Evolutionary conservation across 768 basidiomycete species (phyloP).

Genomic region (Russula dissimulans): DNA sequence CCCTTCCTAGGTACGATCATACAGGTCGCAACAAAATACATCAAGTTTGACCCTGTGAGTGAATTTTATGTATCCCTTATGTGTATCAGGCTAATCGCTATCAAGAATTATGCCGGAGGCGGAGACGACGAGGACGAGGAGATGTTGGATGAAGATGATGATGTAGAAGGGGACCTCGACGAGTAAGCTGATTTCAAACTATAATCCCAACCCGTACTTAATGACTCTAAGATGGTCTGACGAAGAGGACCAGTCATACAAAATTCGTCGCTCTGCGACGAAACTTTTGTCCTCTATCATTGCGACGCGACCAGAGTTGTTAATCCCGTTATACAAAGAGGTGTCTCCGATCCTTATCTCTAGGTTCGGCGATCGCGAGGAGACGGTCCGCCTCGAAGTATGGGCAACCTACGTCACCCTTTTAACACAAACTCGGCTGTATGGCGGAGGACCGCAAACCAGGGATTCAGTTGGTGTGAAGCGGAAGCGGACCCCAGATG

Average conservation of each 20-base stretch:
- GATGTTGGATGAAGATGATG: slow-evolving; percentile 58
- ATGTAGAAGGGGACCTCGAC: slow-evolving; percentile 71
- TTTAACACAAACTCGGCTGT: slow-evolving; percentile 75
- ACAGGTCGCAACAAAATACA: slow-evolving; percentile 60
- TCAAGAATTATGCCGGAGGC: slow-evolving; percentile 71
- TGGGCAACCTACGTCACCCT: slow-evolving; percentile 80
- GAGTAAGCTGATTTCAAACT: slow-evolving; percentile 40
- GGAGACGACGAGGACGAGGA: slow-evolving; percentile 57
- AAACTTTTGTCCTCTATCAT: slow-evolving; percentile 82
- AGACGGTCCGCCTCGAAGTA: slow-evolving; percentile 86
- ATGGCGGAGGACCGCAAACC: slow-evolving; percentile 53
- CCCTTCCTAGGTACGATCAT: slow-evolving; percentile 62
- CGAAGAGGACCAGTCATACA: slow-evolving; percentile 97
- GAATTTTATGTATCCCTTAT: neutral
- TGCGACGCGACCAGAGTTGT: slow-evolving; percentile 82
- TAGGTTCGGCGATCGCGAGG: slow-evolving; percentile 89
- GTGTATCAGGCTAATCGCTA: slow-evolving; percentile 1
- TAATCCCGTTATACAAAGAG: slow-evolving; percentile 67
- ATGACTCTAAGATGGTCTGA: slow-evolving; percentile 69
- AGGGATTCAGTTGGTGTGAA: slow-evolving; percentile 51
- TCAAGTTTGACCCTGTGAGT: slow-evolving; percentile 90
- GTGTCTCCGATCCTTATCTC: slow-evolving; percentile 86
- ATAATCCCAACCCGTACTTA: slow-evolving; percentile 6
- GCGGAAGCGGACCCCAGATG: slow-evolving; percentile 68
- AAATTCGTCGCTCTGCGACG: slow-evolving; percentile 88